These are phyloP conservation scores for Striga hermonthica DNA, from an alignment of 305 asterid genomes.

Conservation along the genomic window DNA sequence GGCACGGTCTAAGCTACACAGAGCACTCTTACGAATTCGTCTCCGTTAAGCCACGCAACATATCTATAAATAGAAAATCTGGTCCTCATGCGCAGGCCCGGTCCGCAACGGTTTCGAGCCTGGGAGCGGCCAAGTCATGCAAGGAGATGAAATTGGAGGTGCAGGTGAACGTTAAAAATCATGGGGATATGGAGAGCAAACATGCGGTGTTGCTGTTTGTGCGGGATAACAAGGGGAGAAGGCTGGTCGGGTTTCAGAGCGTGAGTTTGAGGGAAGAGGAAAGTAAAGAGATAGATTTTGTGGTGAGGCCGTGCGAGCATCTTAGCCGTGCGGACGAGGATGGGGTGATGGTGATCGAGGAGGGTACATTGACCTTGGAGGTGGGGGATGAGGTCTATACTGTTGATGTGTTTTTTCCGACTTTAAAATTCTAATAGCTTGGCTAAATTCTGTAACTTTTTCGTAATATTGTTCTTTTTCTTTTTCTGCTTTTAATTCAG, in stretches of 20 bases:
- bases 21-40: slow-evolving; percentile 44
- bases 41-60: slow-evolving; percentile 35
- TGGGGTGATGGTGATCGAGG: slow-evolving; percentile 37
- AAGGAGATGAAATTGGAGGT: slow-evolving; percentile 40
- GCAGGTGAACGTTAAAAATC: slow-evolving; percentile 42
- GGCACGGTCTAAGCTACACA: slow-evolving; percentile 76
- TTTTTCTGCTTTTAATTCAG: too few species aligned
- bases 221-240: slow-evolving; percentile 31
- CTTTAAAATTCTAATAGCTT: not conserved
- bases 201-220: slow-evolving; percentile 57
- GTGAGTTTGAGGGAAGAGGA: slow-evolving; percentile 33
- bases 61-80: slow-evolving; percentile 30
- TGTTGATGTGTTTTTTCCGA: slow-evolving; percentile 40
- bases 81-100: not conserved
- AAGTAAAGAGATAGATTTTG: slow-evolving; percentile 24
- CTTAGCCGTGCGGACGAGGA: slow-evolving; percentile 36
- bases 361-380: slow-evolving; percentile 30
- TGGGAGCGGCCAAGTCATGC: slow-evolving; percentile 39
- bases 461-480: too few species aligned
- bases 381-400: slow-evolving; percentile 45
- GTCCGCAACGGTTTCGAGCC: slow-evolving; percentile 31
- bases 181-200: slow-evolving; percentile 48
- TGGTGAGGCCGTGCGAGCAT: slow-evolving; percentile 38
- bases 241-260: slow-evolving; percentile 37
- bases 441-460: too few species aligned